phyloP scores from a whole-genome alignment of 208 protist genomes.

The Leishmania arabica region DNA sequence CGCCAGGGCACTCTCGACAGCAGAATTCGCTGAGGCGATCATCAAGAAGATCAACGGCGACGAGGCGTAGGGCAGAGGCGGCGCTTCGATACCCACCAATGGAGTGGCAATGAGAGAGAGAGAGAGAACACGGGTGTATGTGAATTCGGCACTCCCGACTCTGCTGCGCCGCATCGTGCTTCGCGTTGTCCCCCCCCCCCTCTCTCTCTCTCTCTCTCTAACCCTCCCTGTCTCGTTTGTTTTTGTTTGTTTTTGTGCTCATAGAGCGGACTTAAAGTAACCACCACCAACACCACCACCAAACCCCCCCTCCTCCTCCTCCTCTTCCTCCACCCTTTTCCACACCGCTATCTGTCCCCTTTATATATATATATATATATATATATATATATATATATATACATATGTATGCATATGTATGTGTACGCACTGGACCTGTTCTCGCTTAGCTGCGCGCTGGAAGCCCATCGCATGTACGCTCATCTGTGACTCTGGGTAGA shows the following conservation, averaged over 20 bases:
- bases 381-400: background rate
- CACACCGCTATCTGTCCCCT: background rate
- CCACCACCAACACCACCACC: no score
- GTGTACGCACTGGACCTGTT: background rate
- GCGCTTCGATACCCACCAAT: background rate
- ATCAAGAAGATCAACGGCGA: slow-evolving; percentile 32
- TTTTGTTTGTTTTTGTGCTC: background rate
- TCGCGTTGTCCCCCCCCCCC: background rate
- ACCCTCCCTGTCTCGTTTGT: background rate
- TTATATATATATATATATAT: background rate
- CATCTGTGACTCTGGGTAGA: background rate
- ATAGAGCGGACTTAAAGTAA: no score
- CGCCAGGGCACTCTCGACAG: slow-evolving; percentile 35
- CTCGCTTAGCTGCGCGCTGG: background rate
- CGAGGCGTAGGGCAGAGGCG: background rate
- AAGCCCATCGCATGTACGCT: background rate
- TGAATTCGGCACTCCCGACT: background rate
- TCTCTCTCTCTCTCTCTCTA: background rate
- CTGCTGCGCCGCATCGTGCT: background rate
- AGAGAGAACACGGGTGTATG: background rate
- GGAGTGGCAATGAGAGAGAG: background rate
- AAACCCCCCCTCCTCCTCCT: no score
- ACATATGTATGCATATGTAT: background rate
- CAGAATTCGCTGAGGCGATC: slow-evolving; percentile 34
- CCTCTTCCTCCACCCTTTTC: background rate